A percentile compares a stretch with the other conserved stretches of the same genome.
phyloP scores from a whole-genome alignment of 2,329 filamentous ascomycete genomes.

The Ophiosphaerella narmari region DNA sequence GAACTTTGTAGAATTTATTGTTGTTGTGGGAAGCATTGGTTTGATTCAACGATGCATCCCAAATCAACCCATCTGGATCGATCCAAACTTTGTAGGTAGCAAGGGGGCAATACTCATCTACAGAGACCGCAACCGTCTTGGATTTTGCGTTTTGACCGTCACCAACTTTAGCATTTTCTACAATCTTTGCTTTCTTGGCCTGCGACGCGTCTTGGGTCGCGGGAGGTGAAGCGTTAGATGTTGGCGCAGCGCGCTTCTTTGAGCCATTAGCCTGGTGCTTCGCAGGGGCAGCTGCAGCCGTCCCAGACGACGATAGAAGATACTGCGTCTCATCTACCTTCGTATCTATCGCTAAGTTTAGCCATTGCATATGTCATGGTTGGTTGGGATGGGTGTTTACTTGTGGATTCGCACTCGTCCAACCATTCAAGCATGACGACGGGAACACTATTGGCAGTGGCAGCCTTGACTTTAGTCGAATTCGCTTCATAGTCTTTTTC shows the following conservation, averaged over 20 bases:
- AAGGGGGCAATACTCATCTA: constrained; percentile 53
- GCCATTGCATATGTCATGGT: background rate
- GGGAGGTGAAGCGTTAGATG: constrained; percentile 19
- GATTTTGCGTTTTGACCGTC: constrained; percentile 53
- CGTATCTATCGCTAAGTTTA: constrained; percentile 8
- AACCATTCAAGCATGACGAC: constrained; percentile 68
- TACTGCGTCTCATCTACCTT: constrained; percentile 49
- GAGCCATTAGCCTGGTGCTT: constrained; percentile 22
- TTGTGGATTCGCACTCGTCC: constrained; percentile 57
- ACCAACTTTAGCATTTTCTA: constrained; percentile 43
- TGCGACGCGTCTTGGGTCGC: constrained; percentile 14
- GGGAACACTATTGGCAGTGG: constrained; percentile 53
- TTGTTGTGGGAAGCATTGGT: constrained; percentile 73
- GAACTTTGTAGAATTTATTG: constrained; percentile 82
- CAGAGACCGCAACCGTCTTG: constrained; percentile 49
- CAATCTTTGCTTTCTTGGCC: constrained; percentile 29
- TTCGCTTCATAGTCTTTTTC: constrained; percentile 57
- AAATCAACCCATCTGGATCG: constrained; percentile 68
- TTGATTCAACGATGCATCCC: constrained; percentile 79
- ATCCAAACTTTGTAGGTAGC: constrained; percentile 63
- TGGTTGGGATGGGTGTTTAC: constrained; percentile 22
- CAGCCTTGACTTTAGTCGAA: constrained; percentile 59
- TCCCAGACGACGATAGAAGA: constrained; percentile 28
- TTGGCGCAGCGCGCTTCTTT: constrained; percentile 39
- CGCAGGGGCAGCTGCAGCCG: constrained; percentile 6